Percentiles rank a stretch among this genome's conserved stretches.
These are phyloP conservation scores for Dioscorea dumetorum DNA, from an alignment of 106 monocot species.

Conservation along the genomic window DNA sequence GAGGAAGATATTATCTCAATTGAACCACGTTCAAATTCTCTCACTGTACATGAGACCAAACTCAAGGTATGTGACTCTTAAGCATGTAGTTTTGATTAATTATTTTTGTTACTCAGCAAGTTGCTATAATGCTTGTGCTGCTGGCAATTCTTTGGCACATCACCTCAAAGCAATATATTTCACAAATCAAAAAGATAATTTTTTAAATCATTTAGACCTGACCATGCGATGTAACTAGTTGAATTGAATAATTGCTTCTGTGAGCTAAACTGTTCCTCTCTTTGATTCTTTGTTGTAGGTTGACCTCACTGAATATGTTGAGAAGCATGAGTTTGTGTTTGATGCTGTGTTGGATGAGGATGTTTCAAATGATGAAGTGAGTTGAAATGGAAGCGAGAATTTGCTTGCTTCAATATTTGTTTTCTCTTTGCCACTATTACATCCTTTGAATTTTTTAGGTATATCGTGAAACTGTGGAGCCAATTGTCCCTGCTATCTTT, in stretches of 20 bases:
- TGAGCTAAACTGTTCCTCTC: too few species aligned
- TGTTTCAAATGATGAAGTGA: conserved; percentile 96
- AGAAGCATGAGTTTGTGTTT: conserved; percentile 97
- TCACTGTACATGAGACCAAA: conserved; percentile 92
- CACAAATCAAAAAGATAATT: too few species aligned
- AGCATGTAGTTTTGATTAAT: background rate
- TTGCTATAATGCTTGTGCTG: background rate
- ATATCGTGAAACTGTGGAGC: conserved; percentile 86
- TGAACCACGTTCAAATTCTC: conserved; percentile 45
- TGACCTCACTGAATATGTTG: conserved; percentile 91
- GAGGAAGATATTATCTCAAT: conserved; percentile 87
- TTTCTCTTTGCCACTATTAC: too few species aligned
- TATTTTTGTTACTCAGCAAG: too few species aligned
- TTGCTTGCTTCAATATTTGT: background rate
- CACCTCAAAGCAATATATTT: background rate
- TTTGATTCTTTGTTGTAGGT: conserved; percentile 31
- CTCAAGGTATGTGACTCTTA: conserved; percentile 47
- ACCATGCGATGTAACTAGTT: too few species aligned
- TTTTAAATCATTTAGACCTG: too few species aligned
- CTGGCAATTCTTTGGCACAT: background rate
- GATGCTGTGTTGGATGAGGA: conserved; percentile 94
- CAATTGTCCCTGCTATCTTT: conserved; percentile 90
- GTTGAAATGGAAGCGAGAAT: background rate
- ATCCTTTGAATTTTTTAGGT: conserved; percentile 32
- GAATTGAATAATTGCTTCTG: too few species aligned